These are phyloP conservation scores for Acanthamoeba healyi DNA, from an alignment of 208 protist species.

Conservation along the genomic window DNA sequence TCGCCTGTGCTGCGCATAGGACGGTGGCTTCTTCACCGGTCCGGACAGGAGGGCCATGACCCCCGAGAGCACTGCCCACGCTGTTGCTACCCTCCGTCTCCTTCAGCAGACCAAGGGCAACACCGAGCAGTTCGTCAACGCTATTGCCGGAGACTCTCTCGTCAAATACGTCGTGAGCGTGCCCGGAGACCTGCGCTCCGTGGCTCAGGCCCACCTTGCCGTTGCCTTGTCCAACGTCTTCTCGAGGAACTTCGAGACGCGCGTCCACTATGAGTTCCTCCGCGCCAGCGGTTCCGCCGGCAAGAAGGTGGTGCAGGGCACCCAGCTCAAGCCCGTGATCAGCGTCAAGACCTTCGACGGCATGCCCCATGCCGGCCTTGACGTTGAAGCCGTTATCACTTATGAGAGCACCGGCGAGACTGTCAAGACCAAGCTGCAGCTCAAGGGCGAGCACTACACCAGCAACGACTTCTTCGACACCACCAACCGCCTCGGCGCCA, in stretches of 20 bases:
- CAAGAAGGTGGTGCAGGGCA: constrained; percentile 70
- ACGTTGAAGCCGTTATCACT: constrained; percentile 45
- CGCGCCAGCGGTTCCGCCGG: constrained; percentile 18
- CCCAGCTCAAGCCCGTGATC: constrained; percentile 70
- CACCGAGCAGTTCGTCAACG: constrained; percentile 27
- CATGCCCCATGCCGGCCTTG: constrained; percentile 40
- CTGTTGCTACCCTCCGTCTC: constrained; percentile 44
- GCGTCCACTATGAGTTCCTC: constrained; percentile 45
- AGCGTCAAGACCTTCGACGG: background rate
- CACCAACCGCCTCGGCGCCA: constrained; percentile 4
- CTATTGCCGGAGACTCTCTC: constrained; percentile 15
- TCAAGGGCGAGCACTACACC: constrained; percentile 52
- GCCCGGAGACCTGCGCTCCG: constrained; percentile 35
- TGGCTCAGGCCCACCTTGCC: constrained; percentile 43
- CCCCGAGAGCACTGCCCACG: constrained; percentile 61
- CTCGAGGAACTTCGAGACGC: constrained; percentile 37
- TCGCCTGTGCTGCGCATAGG: background rate
- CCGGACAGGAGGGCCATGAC: background rate
- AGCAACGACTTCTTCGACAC: constrained; percentile 60
- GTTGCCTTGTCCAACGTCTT: constrained; percentile 22
- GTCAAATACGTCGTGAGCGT: constrained; percentile 20
- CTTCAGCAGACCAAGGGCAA: constrained; percentile 58
- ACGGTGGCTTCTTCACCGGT: constrained; percentile 63
- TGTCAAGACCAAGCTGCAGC: constrained; percentile 58
- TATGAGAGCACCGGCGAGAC: background rate